These are phyloP conservation scores for Physaria fendleri DNA, from an alignment of 345 rosid genomes.

Conservation along the genomic window DNA sequence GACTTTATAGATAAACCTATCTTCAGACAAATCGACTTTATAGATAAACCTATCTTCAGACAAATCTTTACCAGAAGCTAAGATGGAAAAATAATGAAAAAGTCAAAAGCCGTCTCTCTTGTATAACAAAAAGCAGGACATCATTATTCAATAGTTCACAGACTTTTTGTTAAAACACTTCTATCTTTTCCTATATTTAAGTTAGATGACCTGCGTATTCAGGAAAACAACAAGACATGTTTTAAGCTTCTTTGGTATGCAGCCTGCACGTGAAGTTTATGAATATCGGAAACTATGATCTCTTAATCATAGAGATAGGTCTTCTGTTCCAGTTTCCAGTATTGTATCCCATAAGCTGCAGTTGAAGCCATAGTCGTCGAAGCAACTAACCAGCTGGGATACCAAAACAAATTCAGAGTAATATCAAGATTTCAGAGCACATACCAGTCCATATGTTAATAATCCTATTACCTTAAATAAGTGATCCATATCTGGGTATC, in stretches of 20 bases:
- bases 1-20: too few species aligned
- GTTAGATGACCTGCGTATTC: too few species aligned
- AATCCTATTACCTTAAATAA: conserved; percentile 55
- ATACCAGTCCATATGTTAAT: background rate
- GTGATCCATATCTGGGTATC: conserved; percentile 64
- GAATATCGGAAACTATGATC: conserved; percentile 23
- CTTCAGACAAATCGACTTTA: too few species aligned
- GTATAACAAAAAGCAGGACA: too few species aligned
- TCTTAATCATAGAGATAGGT: conserved; percentile 35
- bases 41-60: too few species aligned
- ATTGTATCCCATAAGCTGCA: conserved; percentile 65
- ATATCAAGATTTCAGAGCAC: conserved; percentile 2
- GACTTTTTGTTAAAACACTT: too few species aligned
- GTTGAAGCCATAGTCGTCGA: conserved; percentile 76
- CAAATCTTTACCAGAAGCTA: too few species aligned
- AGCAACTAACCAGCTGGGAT: conserved; percentile 80
- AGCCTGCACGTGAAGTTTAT: background rate
- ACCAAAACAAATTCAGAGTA: background rate
- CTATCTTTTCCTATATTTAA: too few species aligned
- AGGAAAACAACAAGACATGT: background rate
- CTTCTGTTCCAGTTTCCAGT: conserved; percentile 53
- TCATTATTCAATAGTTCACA: too few species aligned
- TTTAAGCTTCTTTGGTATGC: background rate
- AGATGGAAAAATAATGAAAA: too few species aligned
- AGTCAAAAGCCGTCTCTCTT: too few species aligned